phyloP scores from a whole-genome alignment of 176 grass and related monocot species.

The Cenchrus americanus region DNA sequence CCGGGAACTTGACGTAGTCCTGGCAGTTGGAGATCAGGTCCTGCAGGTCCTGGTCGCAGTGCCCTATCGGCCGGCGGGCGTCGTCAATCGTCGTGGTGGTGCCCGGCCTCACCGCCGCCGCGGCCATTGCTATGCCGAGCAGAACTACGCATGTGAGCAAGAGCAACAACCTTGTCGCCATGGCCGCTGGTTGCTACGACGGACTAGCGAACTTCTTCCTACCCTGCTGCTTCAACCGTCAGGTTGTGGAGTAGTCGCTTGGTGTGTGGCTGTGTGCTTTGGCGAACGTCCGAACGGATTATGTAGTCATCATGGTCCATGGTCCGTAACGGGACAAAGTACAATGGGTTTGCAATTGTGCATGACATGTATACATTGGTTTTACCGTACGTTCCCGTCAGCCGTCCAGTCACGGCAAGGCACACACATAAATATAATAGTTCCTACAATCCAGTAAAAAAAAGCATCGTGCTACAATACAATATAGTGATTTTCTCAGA shows the following conservation, averaged over 20 bases:
- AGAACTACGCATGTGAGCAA: slow-evolving; percentile 36
- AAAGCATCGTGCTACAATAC: not conserved
- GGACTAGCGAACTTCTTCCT: too few species aligned
- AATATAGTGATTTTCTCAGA: not conserved
- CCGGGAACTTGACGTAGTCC: slow-evolving; percentile 44
- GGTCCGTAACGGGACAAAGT: not conserved
- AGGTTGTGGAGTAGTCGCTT: not conserved
- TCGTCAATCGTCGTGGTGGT: not conserved
- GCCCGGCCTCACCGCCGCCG: slow-evolving; percentile 2
- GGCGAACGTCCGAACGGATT: not conserved
- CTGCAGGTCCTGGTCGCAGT: slow-evolving; percentile 28
- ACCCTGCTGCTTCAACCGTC: not conserved
- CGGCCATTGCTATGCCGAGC: slow-evolving; percentile 20
- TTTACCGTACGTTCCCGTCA: slow-evolving; percentile 7
- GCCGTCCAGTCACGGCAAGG: slow-evolving; percentile 1
- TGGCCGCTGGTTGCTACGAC: not conserved
- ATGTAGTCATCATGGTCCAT: slow-evolving; percentile 9
- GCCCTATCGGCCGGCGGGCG: not conserved
- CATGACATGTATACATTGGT: slow-evolving; percentile 6
- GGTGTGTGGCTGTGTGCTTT: not conserved
- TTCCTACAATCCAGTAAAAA: not conserved
- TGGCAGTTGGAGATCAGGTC: slow-evolving; percentile 41
- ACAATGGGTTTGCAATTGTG: not conserved
- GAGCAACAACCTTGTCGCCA: slow-evolving; percentile 30
- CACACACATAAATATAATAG: not conserved